Conservation (phyloP, 2,329 filamentous ascomycete species). For the Trichoderma atroviride region DNA sequence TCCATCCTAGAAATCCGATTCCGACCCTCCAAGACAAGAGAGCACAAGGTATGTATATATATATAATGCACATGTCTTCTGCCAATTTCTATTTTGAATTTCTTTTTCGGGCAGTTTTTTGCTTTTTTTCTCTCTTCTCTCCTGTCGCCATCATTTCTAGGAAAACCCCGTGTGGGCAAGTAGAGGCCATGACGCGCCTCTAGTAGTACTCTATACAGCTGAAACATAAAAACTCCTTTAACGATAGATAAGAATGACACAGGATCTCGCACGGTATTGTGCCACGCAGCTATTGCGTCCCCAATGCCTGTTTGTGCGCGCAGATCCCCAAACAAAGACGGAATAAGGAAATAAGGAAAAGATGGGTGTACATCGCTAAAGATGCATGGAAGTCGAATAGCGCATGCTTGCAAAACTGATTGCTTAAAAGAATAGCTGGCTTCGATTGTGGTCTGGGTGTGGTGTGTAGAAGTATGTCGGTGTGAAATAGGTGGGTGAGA, state of each 20-base stretch:
- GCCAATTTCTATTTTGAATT: slow-evolving; percentile 11
- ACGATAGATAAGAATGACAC: slow-evolving; percentile 16
- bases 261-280: not conserved
- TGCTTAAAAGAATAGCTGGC: not conserved
- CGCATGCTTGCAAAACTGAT: slow-evolving; percentile 8
- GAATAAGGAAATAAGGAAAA: not conserved
- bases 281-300: too few species aligned
- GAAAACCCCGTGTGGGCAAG: slow-evolving; percentile 49
- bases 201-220: slow-evolving; percentile 17
- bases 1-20: slow-evolving; percentile 7
- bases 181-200: slow-evolving; percentile 50
- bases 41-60: not conserved
- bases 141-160: slow-evolving; percentile 9
- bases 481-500: not conserved
- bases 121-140: slow-evolving; percentile 3
- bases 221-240: slow-evolving; percentile 17
- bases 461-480: not conserved
- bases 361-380: slow-evolving; percentile 12
- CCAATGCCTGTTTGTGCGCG: not conserved
- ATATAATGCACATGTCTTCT: not conserved
- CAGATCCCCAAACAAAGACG: not conserved
- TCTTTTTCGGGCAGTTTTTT: slow-evolving; percentile 3
- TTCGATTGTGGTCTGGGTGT: slow-evolving; percentile 2
- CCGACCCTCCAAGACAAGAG: slow-evolving; percentile 1
- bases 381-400: slow-evolving; percentile 18